A percentile compares a stretch with the other conserved stretches of the same genome.
These are phyloP conservation scores for Cordyceps cicadae DNA, from an alignment of 2,329 filamentous ascomycete genomes.

Conservation along the genomic window DNA sequence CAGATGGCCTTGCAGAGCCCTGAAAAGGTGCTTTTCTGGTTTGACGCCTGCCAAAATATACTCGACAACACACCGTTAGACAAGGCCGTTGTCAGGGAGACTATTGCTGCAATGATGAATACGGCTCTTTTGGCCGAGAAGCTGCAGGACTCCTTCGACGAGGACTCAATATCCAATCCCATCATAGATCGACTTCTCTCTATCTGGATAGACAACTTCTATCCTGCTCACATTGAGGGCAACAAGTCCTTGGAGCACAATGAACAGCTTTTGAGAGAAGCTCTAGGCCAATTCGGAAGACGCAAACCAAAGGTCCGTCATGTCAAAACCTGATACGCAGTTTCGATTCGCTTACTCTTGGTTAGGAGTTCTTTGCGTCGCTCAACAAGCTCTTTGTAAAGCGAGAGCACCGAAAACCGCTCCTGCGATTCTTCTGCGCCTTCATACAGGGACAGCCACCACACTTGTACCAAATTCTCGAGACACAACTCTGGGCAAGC, in stretches of 20 bases:
- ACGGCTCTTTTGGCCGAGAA: slow-evolving; percentile 56
- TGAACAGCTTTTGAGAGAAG: slow-evolving; percentile 42
- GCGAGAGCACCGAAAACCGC: slow-evolving; percentile 53
- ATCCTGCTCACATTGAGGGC: slow-evolving; percentile 28
- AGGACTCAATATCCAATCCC: slow-evolving; percentile 35
- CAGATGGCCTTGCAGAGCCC: slow-evolving; percentile 56
- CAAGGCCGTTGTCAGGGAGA: slow-evolving; percentile 55
- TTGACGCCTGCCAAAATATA: slow-evolving; percentile 40
- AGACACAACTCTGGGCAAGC: slow-evolving; percentile 64
- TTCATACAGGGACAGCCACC: slow-evolving; percentile 72
- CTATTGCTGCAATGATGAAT: slow-evolving; percentile 54
- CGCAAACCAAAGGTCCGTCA: slow-evolving; percentile 50
- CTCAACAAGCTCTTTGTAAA: slow-evolving; percentile 60
- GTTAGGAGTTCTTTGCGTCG: slow-evolving; percentile 56
- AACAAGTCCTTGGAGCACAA: slow-evolving; percentile 34
- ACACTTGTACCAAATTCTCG: slow-evolving; percentile 63
- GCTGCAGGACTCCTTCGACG: slow-evolving; percentile 36
- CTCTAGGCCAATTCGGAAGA: slow-evolving; percentile 55
- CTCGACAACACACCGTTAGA: slow-evolving; percentile 48
- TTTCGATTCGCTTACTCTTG: slow-evolving; percentile 2
- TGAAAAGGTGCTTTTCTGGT: slow-evolving; percentile 61
- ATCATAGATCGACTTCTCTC: slow-evolving; percentile 49
- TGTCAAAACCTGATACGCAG: neutral
- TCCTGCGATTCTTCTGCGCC: slow-evolving; percentile 59
- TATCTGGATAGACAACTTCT: slow-evolving; percentile 47